These are phyloP conservation scores for Fusarium neocosmosporiellum DNA, from an alignment of 2,329 filamentous ascomycete genomes.

Conservation along the genomic window DNA sequence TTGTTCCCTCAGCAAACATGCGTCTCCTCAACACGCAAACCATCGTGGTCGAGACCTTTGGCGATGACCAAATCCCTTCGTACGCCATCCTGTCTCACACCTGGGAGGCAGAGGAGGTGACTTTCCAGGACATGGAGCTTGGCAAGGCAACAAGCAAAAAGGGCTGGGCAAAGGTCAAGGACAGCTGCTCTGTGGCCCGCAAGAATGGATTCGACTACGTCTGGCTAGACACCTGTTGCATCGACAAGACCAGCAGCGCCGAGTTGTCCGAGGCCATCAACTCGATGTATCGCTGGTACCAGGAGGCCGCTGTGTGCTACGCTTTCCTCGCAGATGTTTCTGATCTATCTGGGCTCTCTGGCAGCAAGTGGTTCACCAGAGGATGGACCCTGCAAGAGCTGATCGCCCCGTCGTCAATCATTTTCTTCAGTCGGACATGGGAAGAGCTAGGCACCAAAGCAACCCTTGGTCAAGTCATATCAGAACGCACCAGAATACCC, in stretches of 20 bases:
- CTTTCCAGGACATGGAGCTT: slow-evolving; percentile 7
- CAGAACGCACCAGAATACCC: not conserved
- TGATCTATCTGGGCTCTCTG: rapidly evolving
- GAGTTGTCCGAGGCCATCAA: not conserved
- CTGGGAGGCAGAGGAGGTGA: slow-evolving; percentile 25
- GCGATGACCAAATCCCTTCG: slow-evolving; percentile 12
- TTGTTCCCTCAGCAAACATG: not conserved
- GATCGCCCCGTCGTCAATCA: not conserved
- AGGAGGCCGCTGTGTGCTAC: not conserved
- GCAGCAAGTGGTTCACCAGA: not conserved
- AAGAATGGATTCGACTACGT: not conserved
- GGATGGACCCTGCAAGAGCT: not conserved
- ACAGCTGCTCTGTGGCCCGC: slow-evolving; percentile 28
- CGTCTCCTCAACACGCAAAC: slow-evolving; percentile 32
- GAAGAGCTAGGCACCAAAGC: not conserved
- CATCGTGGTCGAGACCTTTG: slow-evolving; percentile 23
- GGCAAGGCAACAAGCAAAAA: slow-evolving; percentile 9
- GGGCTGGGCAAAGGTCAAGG: slow-evolving; percentile 41
- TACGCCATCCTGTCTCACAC: slow-evolving; percentile 37
- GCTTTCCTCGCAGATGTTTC: not conserved
- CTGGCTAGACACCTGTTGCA: not conserved
- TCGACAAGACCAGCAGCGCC: not conserved
- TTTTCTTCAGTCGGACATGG: not conserved
- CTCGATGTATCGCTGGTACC: not conserved
- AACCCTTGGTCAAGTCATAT: not conserved